Base-by-base conservation (phyloP, 495 filamentous ascomycete genomes). In the Trichoderma parareesei region DNA sequence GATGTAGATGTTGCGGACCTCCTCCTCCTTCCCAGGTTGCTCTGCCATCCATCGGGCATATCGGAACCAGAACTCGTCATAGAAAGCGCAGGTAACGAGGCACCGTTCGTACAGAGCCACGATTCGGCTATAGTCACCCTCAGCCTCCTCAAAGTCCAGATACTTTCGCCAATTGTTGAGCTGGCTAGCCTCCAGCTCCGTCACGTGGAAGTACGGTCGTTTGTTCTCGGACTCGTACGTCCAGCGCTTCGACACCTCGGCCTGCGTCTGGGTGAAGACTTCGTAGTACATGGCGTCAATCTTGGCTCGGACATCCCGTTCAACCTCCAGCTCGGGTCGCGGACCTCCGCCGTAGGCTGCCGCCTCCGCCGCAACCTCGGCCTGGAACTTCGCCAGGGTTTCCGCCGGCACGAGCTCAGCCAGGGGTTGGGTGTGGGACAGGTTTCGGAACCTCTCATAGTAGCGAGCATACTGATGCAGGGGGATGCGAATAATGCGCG, bases 381-480 rank as follows among this genome's bases (percentile, higher is more conserved):
- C 73, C 44, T 84, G 84, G 74, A 91, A 91, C 63, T 85, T 84
- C 4, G 84, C 77, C 53, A 96, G 75, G 37, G 81, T 83, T 8
- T 93, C 89, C 3, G 81, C 73, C 0, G 89, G 81, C 0, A 88
- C 84, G 16, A 98, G 79, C 73, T 97, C 92, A 33, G 72, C 65
- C 18, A 97, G 70, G 27, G 92, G 90, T 1, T 89, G 85, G 42
- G 75, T 82, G 66, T 90, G 86, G 0, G 93, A 88, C 20, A 94
- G 78, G 67, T 89, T 84, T 18, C 90, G 88, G 76, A 93, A 96
- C 0, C 91, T 87, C 74, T 97, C 92, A 70, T 92, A 98, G 77
- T 97, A 98, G 11, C 92, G 87, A 18, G 91, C 88, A 80, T 96
- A 98, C 73, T 97, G 92, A 71, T 98, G 93, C 88, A 97, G 91